Evolutionary conservation across 305 asterid species (phyloP).

Genomic region (Plantago lanceolata): DNA sequence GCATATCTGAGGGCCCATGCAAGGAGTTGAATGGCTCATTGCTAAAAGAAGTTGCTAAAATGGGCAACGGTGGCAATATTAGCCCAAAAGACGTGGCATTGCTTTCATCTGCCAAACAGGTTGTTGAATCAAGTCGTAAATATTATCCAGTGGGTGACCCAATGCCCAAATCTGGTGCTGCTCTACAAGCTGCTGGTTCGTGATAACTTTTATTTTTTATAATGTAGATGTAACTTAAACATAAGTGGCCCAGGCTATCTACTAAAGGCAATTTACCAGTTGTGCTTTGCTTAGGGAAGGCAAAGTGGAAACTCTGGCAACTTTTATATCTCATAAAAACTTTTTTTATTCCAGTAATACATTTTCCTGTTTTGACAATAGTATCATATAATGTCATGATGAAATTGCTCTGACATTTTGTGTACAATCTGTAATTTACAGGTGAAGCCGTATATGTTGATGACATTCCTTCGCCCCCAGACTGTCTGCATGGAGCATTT

Average conservation of each 20-base stretch:
- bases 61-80: conserved; percentile 15
- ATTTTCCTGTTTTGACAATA: background rate
- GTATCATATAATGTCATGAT: background rate
- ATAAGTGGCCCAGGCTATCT: background rate
- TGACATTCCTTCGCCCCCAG: conserved; percentile 73
- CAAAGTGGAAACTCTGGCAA: background rate
- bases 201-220: conserved; percentile 11
- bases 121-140: conserved; percentile 35
- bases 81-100: conserved; percentile 22
- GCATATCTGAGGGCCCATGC: conserved; percentile 20
- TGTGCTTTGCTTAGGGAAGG: background rate
- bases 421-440: conserved; percentile 25
- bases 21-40: conserved; percentile 13
- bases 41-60: conserved; percentile 19
- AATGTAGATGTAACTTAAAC: background rate
- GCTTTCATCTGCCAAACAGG: conserved; percentile 53
- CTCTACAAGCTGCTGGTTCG: conserved; percentile 69
- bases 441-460: conserved; percentile 81
- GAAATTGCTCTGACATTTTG: background rate
- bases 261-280: background rate
- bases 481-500: conserved; percentile 69
- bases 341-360: too few species aligned
- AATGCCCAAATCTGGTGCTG: conserved; percentile 50
- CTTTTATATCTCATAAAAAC: background rate
- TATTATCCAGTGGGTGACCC: conserved; percentile 67